phyloP scores from a whole-genome alignment of 768 basidiomycete genomes.

The Tulasnella sp. region DNA sequence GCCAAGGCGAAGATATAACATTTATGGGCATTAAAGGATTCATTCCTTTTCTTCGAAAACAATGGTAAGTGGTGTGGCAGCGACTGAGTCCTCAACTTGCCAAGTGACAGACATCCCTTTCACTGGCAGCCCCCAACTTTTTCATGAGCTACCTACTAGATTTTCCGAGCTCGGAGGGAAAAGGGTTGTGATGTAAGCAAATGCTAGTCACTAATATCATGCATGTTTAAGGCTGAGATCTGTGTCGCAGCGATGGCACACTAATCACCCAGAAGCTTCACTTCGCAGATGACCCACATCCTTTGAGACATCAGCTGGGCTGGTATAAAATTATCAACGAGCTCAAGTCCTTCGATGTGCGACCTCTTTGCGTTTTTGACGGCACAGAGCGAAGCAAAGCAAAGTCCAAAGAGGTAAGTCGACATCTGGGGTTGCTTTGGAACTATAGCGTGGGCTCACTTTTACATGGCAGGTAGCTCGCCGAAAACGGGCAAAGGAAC shows the following conservation, averaged over 20 bases:
- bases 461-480: constrained; percentile 36
- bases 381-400: constrained; percentile 52
- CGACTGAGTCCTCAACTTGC: too few relatives aligned
- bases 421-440: not conserved
- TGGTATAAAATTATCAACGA: constrained; percentile 64
- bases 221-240: constrained; percentile 10
- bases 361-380: constrained; percentile 68
- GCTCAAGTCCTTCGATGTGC: constrained; percentile 41
- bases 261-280: constrained; percentile 75
- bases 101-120: too few relatives aligned
- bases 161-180: constrained; percentile 49
- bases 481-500: constrained; percentile 37
- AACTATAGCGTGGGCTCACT: not conserved
- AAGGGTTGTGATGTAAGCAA: constrained; percentile 56
- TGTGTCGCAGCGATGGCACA: constrained; percentile 55
- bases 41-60: too few relatives aligned
- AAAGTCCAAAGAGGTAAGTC: constrained; percentile 55
- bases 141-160: constrained; percentile 41
- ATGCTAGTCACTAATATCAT: not conserved
- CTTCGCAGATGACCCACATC: constrained; percentile 51
- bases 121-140: constrained; percentile 20
- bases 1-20: too few relatives aligned
- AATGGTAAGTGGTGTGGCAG: too few relatives aligned
- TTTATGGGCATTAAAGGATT: too few relatives aligned
- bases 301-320: constrained; percentile 56